A percentile compares a stretch with the other conserved stretches of the same genome.
Conservation (phyloP, 371 early-diverging fungal species). For the Mucor saturninus region DNA sequence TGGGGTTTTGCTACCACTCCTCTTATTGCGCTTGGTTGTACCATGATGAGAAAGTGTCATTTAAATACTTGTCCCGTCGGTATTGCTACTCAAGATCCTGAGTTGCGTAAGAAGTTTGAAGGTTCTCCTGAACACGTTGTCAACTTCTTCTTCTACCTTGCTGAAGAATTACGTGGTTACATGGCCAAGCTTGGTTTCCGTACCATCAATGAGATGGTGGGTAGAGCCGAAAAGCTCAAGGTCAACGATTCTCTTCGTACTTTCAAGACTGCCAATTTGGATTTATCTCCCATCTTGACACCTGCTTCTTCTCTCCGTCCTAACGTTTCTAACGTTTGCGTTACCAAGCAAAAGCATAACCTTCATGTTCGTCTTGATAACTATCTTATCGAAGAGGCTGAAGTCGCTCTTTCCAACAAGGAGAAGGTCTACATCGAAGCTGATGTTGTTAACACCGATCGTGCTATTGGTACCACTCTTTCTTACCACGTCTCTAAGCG, state of each 20-base stretch:
- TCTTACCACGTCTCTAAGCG: constrained; percentile 86
- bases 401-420: constrained; percentile 68
- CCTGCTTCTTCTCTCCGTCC: constrained; percentile 89
- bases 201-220: constrained; percentile 94
- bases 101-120: constrained; percentile 90
- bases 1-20: constrained; percentile 98
- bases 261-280: constrained; percentile 86
- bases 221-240: constrained; percentile 82
- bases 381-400: constrained; percentile 79
- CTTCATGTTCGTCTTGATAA: constrained; percentile 86
- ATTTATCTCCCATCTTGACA: constrained; percentile 84
- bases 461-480: constrained; percentile 90
- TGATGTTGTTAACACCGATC: constrained; percentile 91
- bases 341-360: constrained; percentile 85
- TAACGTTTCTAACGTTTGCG: constrained; percentile 82
- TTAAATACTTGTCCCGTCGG: constrained; percentile 96
- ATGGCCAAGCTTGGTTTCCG: constrained; percentile 96
- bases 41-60: constrained; percentile 87
- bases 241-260: constrained; percentile 75
- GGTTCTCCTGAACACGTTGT: constrained; percentile 95
- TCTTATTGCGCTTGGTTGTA: constrained; percentile 96
- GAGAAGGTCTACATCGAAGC: constrained; percentile 65
- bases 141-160: constrained; percentile 97
- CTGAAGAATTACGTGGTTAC: constrained; percentile 89
- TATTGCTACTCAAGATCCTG: constrained; percentile 96